Conservation (phyloP, 805 yeast species). For the Pichia gijzeniarum region DNA sequence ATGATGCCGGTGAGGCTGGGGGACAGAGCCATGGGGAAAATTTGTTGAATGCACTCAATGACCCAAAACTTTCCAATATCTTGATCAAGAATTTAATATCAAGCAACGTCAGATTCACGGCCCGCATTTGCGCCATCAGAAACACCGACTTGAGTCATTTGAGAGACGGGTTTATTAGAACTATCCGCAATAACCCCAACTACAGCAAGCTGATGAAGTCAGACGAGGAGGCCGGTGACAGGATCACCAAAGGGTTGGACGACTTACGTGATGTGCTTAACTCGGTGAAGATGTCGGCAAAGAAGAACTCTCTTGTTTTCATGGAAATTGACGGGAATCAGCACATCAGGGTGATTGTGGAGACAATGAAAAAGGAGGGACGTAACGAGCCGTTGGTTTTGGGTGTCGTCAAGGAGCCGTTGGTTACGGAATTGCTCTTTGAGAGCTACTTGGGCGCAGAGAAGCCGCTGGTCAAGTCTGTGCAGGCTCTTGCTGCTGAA, state of each 20-base stretch:
- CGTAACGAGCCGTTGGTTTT: slow-evolving; percentile 28
- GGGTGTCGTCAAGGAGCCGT: slow-evolving; percentile 59
- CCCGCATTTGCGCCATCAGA: slow-evolving; percentile 79
- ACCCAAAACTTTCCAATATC: slow-evolving; percentile 44
- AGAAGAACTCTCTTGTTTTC: slow-evolving; percentile 62
- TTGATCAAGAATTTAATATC: slow-evolving; percentile 53
- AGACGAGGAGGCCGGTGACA: slow-evolving; percentile 34
- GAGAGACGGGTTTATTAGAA: slow-evolving; percentile 81
- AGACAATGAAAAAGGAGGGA: slow-evolving; percentile 2
- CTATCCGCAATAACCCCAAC: slow-evolving; percentile 61
- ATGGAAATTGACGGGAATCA: slow-evolving; percentile 50
- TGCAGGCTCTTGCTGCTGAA: slow-evolving; percentile 20
- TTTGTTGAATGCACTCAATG: slow-evolving; percentile 39
- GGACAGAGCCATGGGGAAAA: slow-evolving; percentile 38
- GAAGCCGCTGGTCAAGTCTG: slow-evolving; percentile 50
- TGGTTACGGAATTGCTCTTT: slow-evolving; percentile 60
- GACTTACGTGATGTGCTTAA: slow-evolving; percentile 57
- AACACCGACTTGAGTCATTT: slow-evolving; percentile 88
- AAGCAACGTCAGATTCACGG: slow-evolving; percentile 53
- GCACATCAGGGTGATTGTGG: slow-evolving; percentile 32
- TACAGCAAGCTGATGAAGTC: slow-evolving; percentile 42
- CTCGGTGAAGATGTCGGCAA: slow-evolving; percentile 58
- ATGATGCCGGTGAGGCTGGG: slow-evolving; percentile 8
- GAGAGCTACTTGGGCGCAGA: slow-evolving; percentile 69
- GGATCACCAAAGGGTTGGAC: slow-evolving; percentile 44